Base-by-base conservation (phyloP, 2,329 filamentous ascomycete species). In the Monosporascus ibericus region DNA sequence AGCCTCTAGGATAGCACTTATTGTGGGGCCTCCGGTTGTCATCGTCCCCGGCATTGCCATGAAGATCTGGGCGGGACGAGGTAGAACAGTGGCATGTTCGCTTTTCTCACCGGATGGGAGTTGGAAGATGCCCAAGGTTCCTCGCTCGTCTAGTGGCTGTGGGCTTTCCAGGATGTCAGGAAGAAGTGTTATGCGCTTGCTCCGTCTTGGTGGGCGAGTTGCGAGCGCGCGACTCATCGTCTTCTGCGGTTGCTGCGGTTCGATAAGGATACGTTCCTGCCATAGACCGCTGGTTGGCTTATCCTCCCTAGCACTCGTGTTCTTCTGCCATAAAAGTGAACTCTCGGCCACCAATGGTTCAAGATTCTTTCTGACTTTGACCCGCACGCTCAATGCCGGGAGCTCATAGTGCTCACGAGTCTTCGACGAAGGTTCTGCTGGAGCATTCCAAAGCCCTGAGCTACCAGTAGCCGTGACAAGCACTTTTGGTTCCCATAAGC, bases 51-150 rank as follows among this genome's bases (percentile, higher is more conserved):
- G 72, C 73, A 81, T 78, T 22, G 75, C 70, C 67, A 72, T 73
- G 50, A 70, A 69, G 57, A 67, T 67, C 55, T 68, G 65, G 44
- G 55, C 65, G 36, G 65, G 68, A 8, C 65, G 66, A 51, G 68
- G 65, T 56, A 72, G 72, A 51, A 76, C 64, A 27, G 68, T 77
- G 9, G 77, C 76, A 50, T 74, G 75, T 64, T 85, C 81, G 20
- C 82, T 85, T 59, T 69, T 78, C 67, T 85, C 82, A 15, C 83
- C 83, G 80, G 81, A 85, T 2, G 83, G 81, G 58, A 85, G 85
- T 59, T 84, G 80, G 69, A 84, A 86, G 60, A 86, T 80, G 5
- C 82, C 83, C 18, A 86, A 72, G 11, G 81, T 84, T 14, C 75
- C 80, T 42, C 76, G 73, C 66, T 79, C 81, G 63, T 83, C 72